A percentile compares a stretch with the other conserved stretches of the same genome.
Evolutionary conservation across 2,329 filamentous ascomycete species (phyloP).

Genomic region (Grosmannia huntii): DNA sequence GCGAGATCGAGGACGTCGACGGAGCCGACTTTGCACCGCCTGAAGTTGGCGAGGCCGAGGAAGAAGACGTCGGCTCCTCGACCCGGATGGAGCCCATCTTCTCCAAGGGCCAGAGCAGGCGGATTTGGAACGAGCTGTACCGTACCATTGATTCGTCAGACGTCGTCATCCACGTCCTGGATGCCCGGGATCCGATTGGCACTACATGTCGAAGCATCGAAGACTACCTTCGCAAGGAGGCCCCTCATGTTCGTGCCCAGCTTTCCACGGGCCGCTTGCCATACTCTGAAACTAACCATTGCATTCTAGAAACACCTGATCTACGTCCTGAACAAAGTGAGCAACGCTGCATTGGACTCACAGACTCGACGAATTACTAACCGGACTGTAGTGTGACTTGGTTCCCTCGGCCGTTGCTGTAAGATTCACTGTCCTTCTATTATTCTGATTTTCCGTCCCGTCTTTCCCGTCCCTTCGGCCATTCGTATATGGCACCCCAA

Average conservation of each 20-base stretch:
- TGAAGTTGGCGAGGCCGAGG: conserved; percentile 11
- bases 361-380: background rate
- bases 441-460: conserved; percentile 4
- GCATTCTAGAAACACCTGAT: conserved; percentile 61
- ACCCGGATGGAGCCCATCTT: conserved; percentile 74
- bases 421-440: conserved; percentile 41
- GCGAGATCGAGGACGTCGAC: conserved; percentile 23
- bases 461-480: conserved; percentile 13
- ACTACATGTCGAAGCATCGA: conserved; percentile 84
- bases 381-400: conserved; percentile 50
- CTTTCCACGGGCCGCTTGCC: too few species aligned
- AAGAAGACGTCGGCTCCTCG: conserved; percentile 22
- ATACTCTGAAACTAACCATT: background rate
- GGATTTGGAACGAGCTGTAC: conserved; percentile 85
- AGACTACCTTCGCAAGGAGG: conserved; percentile 87
- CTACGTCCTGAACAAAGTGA: conserved; percentile 67
- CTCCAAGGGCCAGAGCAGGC: conserved; percentile 85
- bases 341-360: background rate
- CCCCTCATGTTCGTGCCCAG: conserved; percentile 50
- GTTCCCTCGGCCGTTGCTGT: conserved; percentile 88
- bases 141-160: conserved; percentile 84
- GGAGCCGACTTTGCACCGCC: conserved; percentile 19
- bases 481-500: conserved; percentile 38
- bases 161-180: conserved; percentile 88
- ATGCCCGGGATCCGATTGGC: conserved; percentile 79